A percentile compares a stretch with the other conserved stretches of the same genome.
These are phyloP conservation scores for Aspergillus brunneoviolaceus DNA, from an alignment of 2,329 filamentous ascomycete genomes.

Conservation along the genomic window DNA sequence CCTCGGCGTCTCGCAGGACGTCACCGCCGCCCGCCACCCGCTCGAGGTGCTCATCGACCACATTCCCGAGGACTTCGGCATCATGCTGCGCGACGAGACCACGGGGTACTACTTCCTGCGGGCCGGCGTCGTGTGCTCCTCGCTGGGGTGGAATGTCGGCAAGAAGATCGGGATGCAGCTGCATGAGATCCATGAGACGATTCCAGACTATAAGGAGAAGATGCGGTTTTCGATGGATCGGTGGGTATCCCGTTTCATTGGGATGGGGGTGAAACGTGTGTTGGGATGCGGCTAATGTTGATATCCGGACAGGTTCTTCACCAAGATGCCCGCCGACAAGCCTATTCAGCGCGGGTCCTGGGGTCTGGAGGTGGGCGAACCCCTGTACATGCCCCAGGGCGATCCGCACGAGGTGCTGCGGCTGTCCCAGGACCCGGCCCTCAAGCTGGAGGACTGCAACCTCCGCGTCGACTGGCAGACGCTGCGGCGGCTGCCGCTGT, in stretches of 20 bases:
- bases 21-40: constrained; percentile 61
- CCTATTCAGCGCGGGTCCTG: constrained; percentile 83
- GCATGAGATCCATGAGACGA: constrained; percentile 67
- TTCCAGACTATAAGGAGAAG: constrained; percentile 84
- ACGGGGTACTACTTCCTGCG: constrained; percentile 73
- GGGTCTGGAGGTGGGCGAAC: constrained; percentile 74
- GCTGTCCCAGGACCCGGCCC: constrained; percentile 55
- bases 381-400: constrained; percentile 71
- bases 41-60: constrained; percentile 72
- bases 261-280: too few species aligned
- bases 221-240: constrained; percentile 86
- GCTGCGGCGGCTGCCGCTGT: constrained; percentile 72
- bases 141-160: constrained; percentile 75
- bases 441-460: constrained; percentile 61
- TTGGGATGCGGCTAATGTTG: neutral
- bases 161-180: constrained; percentile 72
- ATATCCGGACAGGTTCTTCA: constrained; percentile 63
- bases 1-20: constrained; percentile 60
- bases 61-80: constrained; percentile 79
- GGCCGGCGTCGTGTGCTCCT: constrained; percentile 74
- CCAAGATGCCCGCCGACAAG: constrained; percentile 69
- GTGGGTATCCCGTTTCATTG: constrained; percentile 42
- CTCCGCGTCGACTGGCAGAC: constrained; percentile 89
- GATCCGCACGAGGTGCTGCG: constrained; percentile 64
- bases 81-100: constrained; percentile 69